Evolutionary conservation across 208 protist genomes (phyloP), one percentile per base, ranked within the genome.

Genomic region (Wallacemonas rigidus): DNA sequence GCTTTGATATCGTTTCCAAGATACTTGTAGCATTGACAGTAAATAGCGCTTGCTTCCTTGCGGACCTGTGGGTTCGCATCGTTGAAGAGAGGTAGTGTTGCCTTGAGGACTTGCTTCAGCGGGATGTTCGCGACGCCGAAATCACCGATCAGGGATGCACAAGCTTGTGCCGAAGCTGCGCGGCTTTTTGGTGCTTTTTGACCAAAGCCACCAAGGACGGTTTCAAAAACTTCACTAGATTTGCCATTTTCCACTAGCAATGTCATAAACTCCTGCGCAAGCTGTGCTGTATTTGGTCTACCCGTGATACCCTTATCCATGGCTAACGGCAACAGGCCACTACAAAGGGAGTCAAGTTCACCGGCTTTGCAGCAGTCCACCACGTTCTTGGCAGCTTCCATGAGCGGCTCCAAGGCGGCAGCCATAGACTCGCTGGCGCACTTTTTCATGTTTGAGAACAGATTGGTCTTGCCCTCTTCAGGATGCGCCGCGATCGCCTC

Each of bases 251-350:
- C 82, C 3, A 94, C 87, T 2, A 95, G 71, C 8, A 78, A 35
- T 3, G 62, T 68, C 7, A 86, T 74, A 55, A 95, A 88, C 43
- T 75, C 61, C 57, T 85, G 82, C 36, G 80, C 83, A 14, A 71
- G 43, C 47, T 83, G 65, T 14, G 77, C 81, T 1, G 88, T 89
- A 63, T 87, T 92, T 3, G 87, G 86, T 35, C 92, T 51, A 9
- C 92, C 92, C 2, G 86, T 93, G 43, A 95, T 83, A n/a, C 92
- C 92, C 58, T 93, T 92, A 56, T 95, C 89, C 2, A 94, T 54
- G 3, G 86, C 75, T 0, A 87, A 36, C 1, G 68, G 38, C 1
- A 97, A 72, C 1, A 77, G 74, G 12, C 67, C 75, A 2, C 80
- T 76, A 14, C 74, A 77, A 3, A 94, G 73, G 15, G 82, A 57